Evolutionary conservation across 805 yeast genomes (phyloP).

Genomic region (Cyberlindnera galapagoensis): DNA sequence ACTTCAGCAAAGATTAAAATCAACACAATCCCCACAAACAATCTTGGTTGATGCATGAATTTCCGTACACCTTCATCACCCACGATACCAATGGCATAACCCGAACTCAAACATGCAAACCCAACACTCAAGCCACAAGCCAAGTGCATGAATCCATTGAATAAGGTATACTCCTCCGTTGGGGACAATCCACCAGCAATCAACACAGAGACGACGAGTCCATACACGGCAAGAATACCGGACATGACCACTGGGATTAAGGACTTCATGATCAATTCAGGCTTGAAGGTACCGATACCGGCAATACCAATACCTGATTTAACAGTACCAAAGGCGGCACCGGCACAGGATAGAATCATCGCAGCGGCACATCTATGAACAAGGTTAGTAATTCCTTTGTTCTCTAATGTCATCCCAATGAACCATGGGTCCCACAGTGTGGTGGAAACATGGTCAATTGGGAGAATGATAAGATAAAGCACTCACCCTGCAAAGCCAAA

Average conservation of each 20-base stretch:
- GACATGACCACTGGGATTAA: slow-evolving; percentile 97
- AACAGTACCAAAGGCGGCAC: slow-evolving; percentile 98
- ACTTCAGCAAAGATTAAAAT: slow-evolving; percentile 90
- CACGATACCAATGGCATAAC: slow-evolving; percentile 92
- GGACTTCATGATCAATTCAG: slow-evolving; percentile 93
- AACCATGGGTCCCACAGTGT: too few species aligned
- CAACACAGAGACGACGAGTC: slow-evolving; percentile 91
- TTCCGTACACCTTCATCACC: slow-evolving; percentile 92
- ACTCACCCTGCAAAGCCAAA: slow-evolving; percentile 88
- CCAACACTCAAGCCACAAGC: slow-evolving; percentile 96
- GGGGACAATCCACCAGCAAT: slow-evolving; percentile 91
- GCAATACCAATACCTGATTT: slow-evolving; percentile 97
- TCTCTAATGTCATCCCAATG: too few species aligned
- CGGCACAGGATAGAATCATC: slow-evolving; percentile 87
- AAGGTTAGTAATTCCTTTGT: neutral
- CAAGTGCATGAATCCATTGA: slow-evolving; percentile 96
- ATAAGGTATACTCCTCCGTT: slow-evolving; percentile 69
- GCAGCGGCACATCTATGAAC: slow-evolving; percentile 74
- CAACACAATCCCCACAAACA: slow-evolving; percentile 85
- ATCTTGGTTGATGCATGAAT: slow-evolving; percentile 79
- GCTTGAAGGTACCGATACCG: slow-evolving; percentile 96
- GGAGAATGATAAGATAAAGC: slow-evolving; percentile 2
- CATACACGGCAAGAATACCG: slow-evolving; percentile 96
- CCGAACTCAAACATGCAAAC: slow-evolving; percentile 92
- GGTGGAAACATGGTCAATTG: neutral